Evolutionary conservation across 176 grass and related monocot species (phyloP), one percentile per base, ranked within the genome.

Genomic region (Typha latifolia): DNA sequence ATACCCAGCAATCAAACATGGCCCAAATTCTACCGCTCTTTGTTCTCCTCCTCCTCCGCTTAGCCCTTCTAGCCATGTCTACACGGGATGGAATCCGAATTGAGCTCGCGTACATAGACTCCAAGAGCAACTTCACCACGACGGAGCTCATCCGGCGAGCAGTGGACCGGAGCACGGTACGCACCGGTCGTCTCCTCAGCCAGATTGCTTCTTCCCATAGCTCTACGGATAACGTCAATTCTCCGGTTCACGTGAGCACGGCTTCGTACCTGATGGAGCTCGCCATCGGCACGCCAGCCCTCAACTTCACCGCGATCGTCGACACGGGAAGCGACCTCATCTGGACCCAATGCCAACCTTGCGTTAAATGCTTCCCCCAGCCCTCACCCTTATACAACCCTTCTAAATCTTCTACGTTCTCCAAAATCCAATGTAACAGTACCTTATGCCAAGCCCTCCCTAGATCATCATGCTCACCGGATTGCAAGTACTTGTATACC

Each of bases 331-430:
- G 87, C 49, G 87, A 88, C 72, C 82, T 91, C 6, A 76, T 91
- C 21, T 96, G 92, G 92, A 91, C 85, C 47, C 84, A 96, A 80
- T 96, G 91, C 64, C 83, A 90, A 66, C 91, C 91, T 3, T 96
- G 87, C 62, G 13, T 51, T 0, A 75, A 74, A 4, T 96, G 84
- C 71, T 85, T 84, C 68, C 69, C 76, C 3, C 82, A 91, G 82
- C 31, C 62, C 24, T 91, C 74, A 2, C 62, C 80, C 2, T 49
- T 86, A 69, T 96, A 87, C 61, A 67, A 96, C 70, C 91, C 34
- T 6, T 6, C 14, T n/a, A n/a, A 53, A 53, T 72, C 70, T 3
- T 49, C 55, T 19, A 62, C 56, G 7, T 72, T 49, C 70, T 31
- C 34, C 11, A 10, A 13, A 14, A 16, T 49, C 3, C 55, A 34